Percentiles rank a stretch among this genome's conserved stretches.
Conservation (phyloP, 768 basidiomycete genomes). For the Psilocybe subaeruginosa region DNA sequence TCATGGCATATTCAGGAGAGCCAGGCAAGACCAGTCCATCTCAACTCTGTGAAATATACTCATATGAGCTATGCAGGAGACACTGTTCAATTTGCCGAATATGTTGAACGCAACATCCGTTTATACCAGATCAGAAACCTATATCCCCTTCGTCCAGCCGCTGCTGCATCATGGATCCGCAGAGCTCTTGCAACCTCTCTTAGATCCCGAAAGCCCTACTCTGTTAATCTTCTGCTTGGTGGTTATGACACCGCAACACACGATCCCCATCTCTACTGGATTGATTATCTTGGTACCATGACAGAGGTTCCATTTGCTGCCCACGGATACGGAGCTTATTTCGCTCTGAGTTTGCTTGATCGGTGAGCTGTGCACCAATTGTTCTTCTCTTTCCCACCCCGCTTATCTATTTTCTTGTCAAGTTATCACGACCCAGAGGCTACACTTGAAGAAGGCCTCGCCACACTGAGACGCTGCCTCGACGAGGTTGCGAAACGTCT, state of each 20-base stretch:
- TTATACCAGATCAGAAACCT: slow-evolving; percentile 95
- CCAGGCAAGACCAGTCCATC: slow-evolving; percentile 57
- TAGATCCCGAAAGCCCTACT: slow-evolving; percentile 85
- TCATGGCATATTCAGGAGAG: slow-evolving; percentile 96
- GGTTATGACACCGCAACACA: slow-evolving; percentile 84
- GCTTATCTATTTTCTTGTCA: slow-evolving; percentile 3
- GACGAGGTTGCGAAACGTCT: slow-evolving; percentile 85
- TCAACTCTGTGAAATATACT: background rate
- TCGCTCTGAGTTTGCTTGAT: slow-evolving; percentile 90
- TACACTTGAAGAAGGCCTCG: slow-evolving; percentile 83
- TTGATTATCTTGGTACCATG: slow-evolving; percentile 94
- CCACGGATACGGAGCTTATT: slow-evolving; percentile 95
- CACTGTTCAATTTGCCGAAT: slow-evolving; percentile 96
- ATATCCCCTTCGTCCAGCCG: slow-evolving; percentile 85
- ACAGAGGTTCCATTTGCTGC: slow-evolving; percentile 90
- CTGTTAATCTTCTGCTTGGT: slow-evolving; percentile 91
- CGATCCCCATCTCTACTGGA: slow-evolving; percentile 87
- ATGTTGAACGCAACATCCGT: slow-evolving; percentile 92
- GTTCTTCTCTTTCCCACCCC: background rate
- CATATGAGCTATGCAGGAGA: slow-evolving; percentile 60
- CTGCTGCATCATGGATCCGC: slow-evolving; percentile 96
- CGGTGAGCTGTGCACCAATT: slow-evolving; percentile 49
- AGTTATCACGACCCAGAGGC: slow-evolving; percentile 94
- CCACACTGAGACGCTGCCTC: slow-evolving; percentile 82
- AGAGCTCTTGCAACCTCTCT: slow-evolving; percentile 87